phyloP scores from a whole-genome alignment of 2,329 filamentous ascomycete species.

The Alternaria triticina region DNA sequence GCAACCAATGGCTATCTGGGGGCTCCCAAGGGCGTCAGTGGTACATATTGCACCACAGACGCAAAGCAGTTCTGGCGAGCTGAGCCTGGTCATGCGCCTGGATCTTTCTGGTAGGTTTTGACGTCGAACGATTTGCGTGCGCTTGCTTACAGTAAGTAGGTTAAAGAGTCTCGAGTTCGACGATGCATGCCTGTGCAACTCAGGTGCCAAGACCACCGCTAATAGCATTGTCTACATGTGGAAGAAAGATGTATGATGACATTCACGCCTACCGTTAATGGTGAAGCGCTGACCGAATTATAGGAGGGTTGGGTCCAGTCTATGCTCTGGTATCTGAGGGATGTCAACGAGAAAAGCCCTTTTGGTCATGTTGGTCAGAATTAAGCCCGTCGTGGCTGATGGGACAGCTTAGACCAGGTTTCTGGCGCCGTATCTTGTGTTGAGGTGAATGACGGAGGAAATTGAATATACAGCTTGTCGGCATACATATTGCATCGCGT shows the following conservation, averaged over 20 bases:
- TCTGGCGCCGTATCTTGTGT: too few species aligned
- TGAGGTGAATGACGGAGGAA: too few species aligned
- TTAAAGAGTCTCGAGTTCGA: not conserved
- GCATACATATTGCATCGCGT: too few species aligned
- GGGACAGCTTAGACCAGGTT: too few species aligned
- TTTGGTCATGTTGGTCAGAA: not conserved
- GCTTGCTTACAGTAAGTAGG: not conserved
- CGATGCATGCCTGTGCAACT: not conserved
- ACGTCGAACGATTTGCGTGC: not conserved
- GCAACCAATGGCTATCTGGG: not conserved
- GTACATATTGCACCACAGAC: not conserved
- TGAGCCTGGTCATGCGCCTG: not conserved
- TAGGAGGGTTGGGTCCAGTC: not conserved
- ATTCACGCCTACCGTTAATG: not conserved
- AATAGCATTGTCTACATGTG: not conserved
- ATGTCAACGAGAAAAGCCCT: not conserved
- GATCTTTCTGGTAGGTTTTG: not conserved
- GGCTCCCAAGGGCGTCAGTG: not conserved
- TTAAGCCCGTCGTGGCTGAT: not conserved
- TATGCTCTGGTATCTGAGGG: not conserved
- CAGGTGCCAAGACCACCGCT: not conserved
- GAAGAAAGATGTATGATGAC: not conserved
- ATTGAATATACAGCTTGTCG: too few species aligned
- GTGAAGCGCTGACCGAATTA: not conserved
- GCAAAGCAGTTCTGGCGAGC: constrained; percentile 2